These are phyloP conservation scores for Talaromyces sp. DNA, from an alignment of 2,329 filamentous ascomycete species.

Conservation along the genomic window DNA sequence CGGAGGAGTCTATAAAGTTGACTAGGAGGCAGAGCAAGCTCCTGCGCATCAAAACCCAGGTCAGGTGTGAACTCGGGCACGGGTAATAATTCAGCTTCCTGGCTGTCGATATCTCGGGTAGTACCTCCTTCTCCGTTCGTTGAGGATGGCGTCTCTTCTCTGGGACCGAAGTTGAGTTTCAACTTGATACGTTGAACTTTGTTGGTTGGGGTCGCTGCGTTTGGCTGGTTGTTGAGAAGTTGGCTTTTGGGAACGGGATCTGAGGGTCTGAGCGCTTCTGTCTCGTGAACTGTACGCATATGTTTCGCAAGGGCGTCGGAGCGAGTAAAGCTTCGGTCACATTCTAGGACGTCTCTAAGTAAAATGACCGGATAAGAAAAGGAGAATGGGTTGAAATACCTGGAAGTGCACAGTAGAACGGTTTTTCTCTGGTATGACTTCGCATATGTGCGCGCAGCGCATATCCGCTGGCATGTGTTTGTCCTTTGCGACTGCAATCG, in stretches of 20 bases:
- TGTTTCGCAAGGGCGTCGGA: slow-evolving; percentile 96
- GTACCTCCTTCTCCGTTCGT: slow-evolving; percentile 24
- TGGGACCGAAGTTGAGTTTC: slow-evolving; percentile 36
- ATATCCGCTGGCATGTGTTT: slow-evolving; percentile 91
- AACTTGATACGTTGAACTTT: slow-evolving; percentile 37
- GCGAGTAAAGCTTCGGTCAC: slow-evolving; percentile 91
- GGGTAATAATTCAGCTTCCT: slow-evolving; percentile 31
- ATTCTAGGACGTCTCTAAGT: slow-evolving; percentile 57
- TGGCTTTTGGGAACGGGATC: slow-evolving; percentile 38
- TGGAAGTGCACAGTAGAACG: slow-evolving; percentile 91
- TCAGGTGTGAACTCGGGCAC: slow-evolving; percentile 37
- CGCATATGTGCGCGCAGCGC: slow-evolving; percentile 95
- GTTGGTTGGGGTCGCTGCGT: slow-evolving; percentile 32
- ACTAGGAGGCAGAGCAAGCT: slow-evolving; percentile 38
- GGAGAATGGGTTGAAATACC: slow-evolving; percentile 52
- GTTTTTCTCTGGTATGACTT: slow-evolving; percentile 96
- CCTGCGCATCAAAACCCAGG: slow-evolving; percentile 41
- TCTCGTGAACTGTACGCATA: slow-evolving; percentile 98
- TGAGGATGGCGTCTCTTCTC: slow-evolving; percentile 21
- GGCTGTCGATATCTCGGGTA: slow-evolving; percentile 26
- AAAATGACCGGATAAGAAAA: too few species aligned
- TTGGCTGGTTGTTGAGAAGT: slow-evolving; percentile 27
- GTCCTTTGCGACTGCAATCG: slow-evolving; percentile 80
- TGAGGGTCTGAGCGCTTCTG: slow-evolving; percentile 76
- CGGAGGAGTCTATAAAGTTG: slow-evolving; percentile 44